phyloP scores from a whole-genome alignment of 164 flowering plant genomes.

The Umbilicus rupestris region DNA sequence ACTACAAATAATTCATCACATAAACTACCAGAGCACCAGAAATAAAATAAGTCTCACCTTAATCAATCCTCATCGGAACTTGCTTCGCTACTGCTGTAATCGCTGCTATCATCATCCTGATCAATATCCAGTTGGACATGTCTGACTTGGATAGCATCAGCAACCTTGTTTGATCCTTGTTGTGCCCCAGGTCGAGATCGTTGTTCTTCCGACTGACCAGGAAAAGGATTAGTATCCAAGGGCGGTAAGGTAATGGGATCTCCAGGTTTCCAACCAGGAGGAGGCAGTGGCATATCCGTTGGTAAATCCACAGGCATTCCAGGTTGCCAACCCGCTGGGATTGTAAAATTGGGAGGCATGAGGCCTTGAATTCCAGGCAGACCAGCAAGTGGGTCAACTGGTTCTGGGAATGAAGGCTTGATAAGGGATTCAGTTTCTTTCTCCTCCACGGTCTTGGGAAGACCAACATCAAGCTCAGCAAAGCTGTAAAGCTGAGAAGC shows the following conservation, averaged over 20 bases:
- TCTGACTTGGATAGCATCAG: slow-evolving; percentile 62
- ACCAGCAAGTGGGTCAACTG: slow-evolving; percentile 26
- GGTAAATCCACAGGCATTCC: slow-evolving; percentile 95
- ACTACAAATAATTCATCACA: background rate
- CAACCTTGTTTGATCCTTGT: slow-evolving; percentile 34
- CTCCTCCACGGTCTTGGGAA: slow-evolving; percentile 61
- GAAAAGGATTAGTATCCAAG: slow-evolving; percentile 34
- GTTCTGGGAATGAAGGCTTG: slow-evolving; percentile 35
- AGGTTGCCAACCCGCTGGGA: slow-evolving; percentile 90
- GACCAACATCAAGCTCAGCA: slow-evolving; percentile 79
- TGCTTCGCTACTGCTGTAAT: slow-evolving; percentile 57
- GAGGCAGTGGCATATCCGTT: slow-evolving; percentile 55
- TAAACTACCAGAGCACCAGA: background rate
- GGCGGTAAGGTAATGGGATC: slow-evolving; percentile 76
- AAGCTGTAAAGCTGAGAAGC: slow-evolving; percentile 77
- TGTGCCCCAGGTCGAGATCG: slow-evolving; percentile 28
- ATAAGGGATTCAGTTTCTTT: slow-evolving; percentile 49
- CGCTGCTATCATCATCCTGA: slow-evolving; percentile 72
- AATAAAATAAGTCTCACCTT: background rate
- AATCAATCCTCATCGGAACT: slow-evolving; percentile 75
- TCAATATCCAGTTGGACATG: slow-evolving; percentile 77
- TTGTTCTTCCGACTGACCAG: slow-evolving; percentile 40
- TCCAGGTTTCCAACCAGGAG: slow-evolving; percentile 93
- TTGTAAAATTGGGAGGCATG: slow-evolving; percentile 45
- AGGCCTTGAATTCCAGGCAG: slow-evolving; percentile 36